These are phyloP conservation scores for Fusarium torreyae DNA, from an alignment of 2,329 filamentous ascomycete species.

Conservation along the genomic window DNA sequence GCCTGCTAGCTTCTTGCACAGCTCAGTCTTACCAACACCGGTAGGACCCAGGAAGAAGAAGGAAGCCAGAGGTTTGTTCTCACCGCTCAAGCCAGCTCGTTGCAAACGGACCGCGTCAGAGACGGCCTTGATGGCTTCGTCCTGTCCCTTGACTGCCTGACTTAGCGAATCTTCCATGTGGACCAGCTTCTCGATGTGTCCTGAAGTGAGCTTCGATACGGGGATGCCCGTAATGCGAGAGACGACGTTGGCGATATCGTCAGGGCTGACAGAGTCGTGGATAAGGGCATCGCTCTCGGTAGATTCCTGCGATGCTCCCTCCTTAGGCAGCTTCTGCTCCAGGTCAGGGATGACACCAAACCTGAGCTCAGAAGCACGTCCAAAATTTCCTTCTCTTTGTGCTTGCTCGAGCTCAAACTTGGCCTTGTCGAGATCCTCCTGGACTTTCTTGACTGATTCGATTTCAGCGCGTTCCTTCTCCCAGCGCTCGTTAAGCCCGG, in stretches of 20 bases:
- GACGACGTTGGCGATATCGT: slow-evolving; percentile 94
- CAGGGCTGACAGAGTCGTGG: slow-evolving; percentile 94
- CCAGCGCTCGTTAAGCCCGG: slow-evolving; percentile 85
- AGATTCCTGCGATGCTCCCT: slow-evolving; percentile 66
- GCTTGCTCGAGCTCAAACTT: slow-evolving; percentile 89
- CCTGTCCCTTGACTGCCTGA: slow-evolving; percentile 89
- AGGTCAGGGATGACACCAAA: slow-evolving; percentile 89
- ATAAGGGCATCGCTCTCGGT: slow-evolving; percentile 73
- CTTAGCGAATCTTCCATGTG: slow-evolving; percentile 94
- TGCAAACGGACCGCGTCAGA: slow-evolving; percentile 95
- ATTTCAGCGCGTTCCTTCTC: slow-evolving; percentile 91
- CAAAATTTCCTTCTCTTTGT: slow-evolving; percentile 90
- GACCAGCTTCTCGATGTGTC: slow-evolving; percentile 94
- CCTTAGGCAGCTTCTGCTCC: slow-evolving; percentile 84
- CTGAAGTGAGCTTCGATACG: slow-evolving; percentile 90
- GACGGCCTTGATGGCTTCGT: slow-evolving; percentile 92
- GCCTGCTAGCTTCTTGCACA: slow-evolving; percentile 94
- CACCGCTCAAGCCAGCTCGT: slow-evolving; percentile 89
- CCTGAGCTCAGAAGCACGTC: slow-evolving; percentile 87
- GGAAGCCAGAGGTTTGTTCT: slow-evolving; percentile 91
- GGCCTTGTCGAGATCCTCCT: slow-evolving; percentile 90
- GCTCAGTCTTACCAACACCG: slow-evolving; percentile 96
- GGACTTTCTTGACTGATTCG: slow-evolving; percentile 86
- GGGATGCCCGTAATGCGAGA: slow-evolving; percentile 94
- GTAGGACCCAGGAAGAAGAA: slow-evolving; percentile 99